These are phyloP conservation scores for Protoeuglena noctilucae DNA, from an alignment of 139 green algal species.

Conservation along the genomic window DNA sequence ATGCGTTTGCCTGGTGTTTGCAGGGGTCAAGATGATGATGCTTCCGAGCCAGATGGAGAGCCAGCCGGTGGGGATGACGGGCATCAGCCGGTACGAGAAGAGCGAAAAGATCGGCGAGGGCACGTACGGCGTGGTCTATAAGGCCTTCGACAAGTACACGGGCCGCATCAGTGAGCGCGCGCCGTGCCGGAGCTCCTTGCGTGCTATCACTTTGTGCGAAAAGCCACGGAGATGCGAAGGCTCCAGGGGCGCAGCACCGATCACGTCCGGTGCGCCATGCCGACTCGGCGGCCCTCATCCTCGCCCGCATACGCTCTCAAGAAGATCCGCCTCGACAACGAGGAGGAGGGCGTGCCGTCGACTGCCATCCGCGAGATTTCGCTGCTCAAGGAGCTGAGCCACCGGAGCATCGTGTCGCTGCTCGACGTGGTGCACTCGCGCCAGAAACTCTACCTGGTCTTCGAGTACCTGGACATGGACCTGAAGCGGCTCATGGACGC, in stretches of 20 bases:
- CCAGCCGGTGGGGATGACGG: no score
- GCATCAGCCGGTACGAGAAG: conserved; percentile 73
- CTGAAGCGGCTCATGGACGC: conserved; percentile 94
- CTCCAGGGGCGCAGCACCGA: no score
- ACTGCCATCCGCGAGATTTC: conserved; percentile 73
- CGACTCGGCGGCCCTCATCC: no score
- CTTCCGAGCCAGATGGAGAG: no score
- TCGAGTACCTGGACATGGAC: conserved; percentile 95
- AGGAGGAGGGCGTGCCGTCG: conserved; percentile 63
- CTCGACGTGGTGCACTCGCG: conserved; percentile 80
- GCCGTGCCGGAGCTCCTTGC: background rate
- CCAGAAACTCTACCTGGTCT: conserved; percentile 81
- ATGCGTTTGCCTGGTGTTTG: no score
- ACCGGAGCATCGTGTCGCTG: conserved; percentile 35
- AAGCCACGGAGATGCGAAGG: no score
- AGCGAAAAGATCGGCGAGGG: conserved; percentile 84
- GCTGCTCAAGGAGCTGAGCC: conserved; percentile 66
- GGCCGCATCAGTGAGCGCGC: background rate
- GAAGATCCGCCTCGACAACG: conserved; percentile 33
- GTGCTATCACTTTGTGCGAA: no score
- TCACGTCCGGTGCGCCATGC: no score
- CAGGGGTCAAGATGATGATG: no score
- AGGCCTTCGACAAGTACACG: conserved; percentile 40
- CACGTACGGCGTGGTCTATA: conserved; percentile 96
- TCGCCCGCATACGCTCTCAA: conserved; percentile 13